Evolutionary conservation across 805 yeast species (phyloP), one percentile per base, ranked within the genome.

Genomic region (Candida nitratophila): DNA sequence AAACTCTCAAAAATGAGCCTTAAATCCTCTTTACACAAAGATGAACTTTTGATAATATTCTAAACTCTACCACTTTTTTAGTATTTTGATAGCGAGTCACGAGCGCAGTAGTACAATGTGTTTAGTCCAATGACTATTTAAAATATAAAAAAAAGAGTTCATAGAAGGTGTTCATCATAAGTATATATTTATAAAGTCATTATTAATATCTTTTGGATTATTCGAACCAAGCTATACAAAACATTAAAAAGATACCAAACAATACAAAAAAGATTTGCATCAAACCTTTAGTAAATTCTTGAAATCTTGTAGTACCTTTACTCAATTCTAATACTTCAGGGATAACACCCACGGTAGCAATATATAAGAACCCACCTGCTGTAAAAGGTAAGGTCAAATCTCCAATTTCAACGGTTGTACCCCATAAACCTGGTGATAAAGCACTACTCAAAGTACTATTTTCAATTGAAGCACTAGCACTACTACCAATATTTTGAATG

Each of bases 301-400:
- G 57, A 8, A 46, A 42, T 50, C 71, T 68, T 12, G 71, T 52
- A 16, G 64, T 59, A 7, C 59, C 61, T 4, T 50, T 47, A 17
- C 61, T 63, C 3, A 73, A 50, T 52, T 75, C 81, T 38, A 84
- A 61, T 20, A 84, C 59, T 54, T 83, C 88, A 1, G 93, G 91
- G 33, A 84, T 76, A n/a, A 84, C 83, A 38, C 86, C 83, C 20
- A 82, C 81, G 0, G 83, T 73, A 8, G 86, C 86, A 48, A 84
- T 81, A 56, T 84, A 84, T 21, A 84, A 58, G 55, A 84, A 80
- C 7, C 86, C 86, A 48, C 91, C 93, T 1, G 89, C 85, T 1
- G 89, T 81, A 55, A 83, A 74, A 15, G 91, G 89, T 39, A 83
- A 62, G 14, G 83, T 72, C 43, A 75, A 57, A 47, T 79, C 86